Conservation (phyloP, 805 yeast genomes). For the Wickerhamiella alocasiicola region DNA sequence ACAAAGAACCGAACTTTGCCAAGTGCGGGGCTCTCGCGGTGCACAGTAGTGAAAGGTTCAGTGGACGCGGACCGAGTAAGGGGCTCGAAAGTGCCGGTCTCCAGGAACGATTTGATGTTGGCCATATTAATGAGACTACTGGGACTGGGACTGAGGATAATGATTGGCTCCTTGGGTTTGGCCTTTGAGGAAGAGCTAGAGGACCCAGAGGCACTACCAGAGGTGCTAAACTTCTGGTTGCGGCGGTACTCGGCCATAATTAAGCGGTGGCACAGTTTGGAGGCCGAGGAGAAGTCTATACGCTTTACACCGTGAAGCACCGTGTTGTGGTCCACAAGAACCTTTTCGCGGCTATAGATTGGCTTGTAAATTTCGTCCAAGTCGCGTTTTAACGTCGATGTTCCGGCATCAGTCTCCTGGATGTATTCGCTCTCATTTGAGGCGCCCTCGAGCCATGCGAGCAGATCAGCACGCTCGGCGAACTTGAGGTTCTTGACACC, state of each 20-base stretch:
- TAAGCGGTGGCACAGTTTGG: slow-evolving; percentile 25
- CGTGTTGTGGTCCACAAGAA: slow-evolving; percentile 33
- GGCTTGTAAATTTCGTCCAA: background rate
- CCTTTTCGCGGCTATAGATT: slow-evolving; percentile 31
- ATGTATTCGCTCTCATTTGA: slow-evolving; percentile 47
- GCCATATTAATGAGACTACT: slow-evolving; percentile 54
- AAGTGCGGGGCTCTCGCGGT: slow-evolving; percentile 44
- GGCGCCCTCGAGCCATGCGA: slow-evolving; percentile 68
- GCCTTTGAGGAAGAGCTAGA: slow-evolving; percentile 16
- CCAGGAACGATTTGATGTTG: slow-evolving; percentile 57
- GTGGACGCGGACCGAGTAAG: slow-evolving; percentile 27
- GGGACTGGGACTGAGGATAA: slow-evolving; percentile 67
- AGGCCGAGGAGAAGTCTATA: slow-evolving; percentile 27
- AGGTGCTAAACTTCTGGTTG: slow-evolving; percentile 4
- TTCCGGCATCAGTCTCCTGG: slow-evolving; percentile 17
- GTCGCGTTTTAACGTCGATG: background rate
- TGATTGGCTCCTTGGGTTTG: slow-evolving; percentile 46
- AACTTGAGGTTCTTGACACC: slow-evolving; percentile 64
- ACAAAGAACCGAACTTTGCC: slow-evolving; percentile 58
- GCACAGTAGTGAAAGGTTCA: slow-evolving; percentile 36
- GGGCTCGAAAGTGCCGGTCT: slow-evolving; percentile 57
- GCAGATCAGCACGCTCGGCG: slow-evolving; percentile 71
- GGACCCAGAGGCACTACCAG: slow-evolving; percentile 8
- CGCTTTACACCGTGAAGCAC: slow-evolving; percentile 29
- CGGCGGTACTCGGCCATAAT: slow-evolving; percentile 21